Base-by-base conservation (phyloP, 495 filamentous ascomycete genomes). In the Peziza echinospora region DNA sequence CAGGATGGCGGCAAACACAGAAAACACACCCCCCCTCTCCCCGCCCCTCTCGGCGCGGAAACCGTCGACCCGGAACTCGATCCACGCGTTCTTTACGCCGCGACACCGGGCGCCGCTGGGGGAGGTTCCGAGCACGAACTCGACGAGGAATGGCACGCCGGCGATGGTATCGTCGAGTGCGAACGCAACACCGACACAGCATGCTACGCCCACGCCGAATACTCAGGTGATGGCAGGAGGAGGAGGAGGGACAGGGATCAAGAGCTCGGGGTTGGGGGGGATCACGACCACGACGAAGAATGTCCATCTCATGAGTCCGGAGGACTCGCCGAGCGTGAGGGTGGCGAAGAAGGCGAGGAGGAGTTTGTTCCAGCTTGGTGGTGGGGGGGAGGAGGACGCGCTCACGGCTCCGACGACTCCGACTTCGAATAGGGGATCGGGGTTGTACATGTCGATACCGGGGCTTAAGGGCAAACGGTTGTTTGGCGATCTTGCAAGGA, bases 41-140 rank as follows among this genome's bases (percentile, higher is more conserved):
- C 56, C 56, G 37, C 53, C 56, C 13, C 44, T 51, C n/a, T 41
- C 28, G 4, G 19, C 30, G 13, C 30, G 30, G 30, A 59, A 56
- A 47, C 37, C 45, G 5, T 26, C 49, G 11, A 47, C 56, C 3
- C 19, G 26, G 7, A 59, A 44, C 26, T 21, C 55, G n/a, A 46
- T 55, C n/a, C 56, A 59, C 34, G 24, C 56, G 25, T 59, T 59
- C 46, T 59, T 59, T 25, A 59, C 56, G 10, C 56, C 56, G 2
- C 53, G 56, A 22, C 52, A 56, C 1, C 47, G 49, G 10, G 34
- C 52, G 6, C 30, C 30, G 19, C 3, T 37, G 6, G 30, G 30
- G 30, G 30, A 37, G 30, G 30, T 37, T 37, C 19, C 30, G 19
- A 37, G 30, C 19, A 37, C 30, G 19, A 37, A 17, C 19, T 37